Conservation (phyloP, 1,284 basidiomycete genomes). For the Binderoboletus segoi region DNA sequence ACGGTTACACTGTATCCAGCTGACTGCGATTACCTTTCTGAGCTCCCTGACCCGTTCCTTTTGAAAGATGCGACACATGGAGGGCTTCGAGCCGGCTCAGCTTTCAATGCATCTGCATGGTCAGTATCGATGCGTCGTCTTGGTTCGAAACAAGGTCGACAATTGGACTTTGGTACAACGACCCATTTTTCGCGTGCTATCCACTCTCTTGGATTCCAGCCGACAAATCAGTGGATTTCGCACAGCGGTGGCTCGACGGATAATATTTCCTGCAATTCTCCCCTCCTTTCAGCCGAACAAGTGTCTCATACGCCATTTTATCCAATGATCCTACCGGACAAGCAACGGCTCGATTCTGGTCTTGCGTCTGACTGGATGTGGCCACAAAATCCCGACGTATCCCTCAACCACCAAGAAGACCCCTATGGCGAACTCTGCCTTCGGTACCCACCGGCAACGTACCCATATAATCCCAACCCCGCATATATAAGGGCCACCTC, state of each 20-base stretch:
- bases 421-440: conserved; percentile 12
- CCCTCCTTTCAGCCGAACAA: conserved; percentile 12
- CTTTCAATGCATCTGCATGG: conserved; percentile 16
- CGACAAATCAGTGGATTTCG: conserved; percentile 15
- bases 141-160: conserved; percentile 20
- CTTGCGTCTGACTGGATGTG: conserved; percentile 21
- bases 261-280: conserved; percentile 5
- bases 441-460: conserved; percentile 4
- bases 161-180: conserved; percentile 14
- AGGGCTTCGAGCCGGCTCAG: conserved; percentile 12
- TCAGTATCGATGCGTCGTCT: conserved; percentile 27
- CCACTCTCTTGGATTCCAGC: conserved; percentile 19
- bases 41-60: conserved; percentile 13
- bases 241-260: conserved; percentile 11
- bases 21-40: conserved; percentile 16
- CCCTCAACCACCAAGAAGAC: conserved; percentile 9
- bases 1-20: background rate
- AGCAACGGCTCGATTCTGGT: conserved; percentile 3
- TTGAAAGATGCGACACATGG: conserved; percentile 21
- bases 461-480: conserved; percentile 5
- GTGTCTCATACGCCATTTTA: conserved; percentile 12
- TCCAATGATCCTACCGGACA: conserved; percentile 19
- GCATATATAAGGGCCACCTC: conserved; percentile 4
- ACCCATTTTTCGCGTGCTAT: conserved; percentile 8
- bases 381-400: conserved; percentile 19